These are phyloP conservation scores for Bauhinia variegata DNA, from an alignment of 306 rosid genomes.

Conservation along the genomic window DNA sequence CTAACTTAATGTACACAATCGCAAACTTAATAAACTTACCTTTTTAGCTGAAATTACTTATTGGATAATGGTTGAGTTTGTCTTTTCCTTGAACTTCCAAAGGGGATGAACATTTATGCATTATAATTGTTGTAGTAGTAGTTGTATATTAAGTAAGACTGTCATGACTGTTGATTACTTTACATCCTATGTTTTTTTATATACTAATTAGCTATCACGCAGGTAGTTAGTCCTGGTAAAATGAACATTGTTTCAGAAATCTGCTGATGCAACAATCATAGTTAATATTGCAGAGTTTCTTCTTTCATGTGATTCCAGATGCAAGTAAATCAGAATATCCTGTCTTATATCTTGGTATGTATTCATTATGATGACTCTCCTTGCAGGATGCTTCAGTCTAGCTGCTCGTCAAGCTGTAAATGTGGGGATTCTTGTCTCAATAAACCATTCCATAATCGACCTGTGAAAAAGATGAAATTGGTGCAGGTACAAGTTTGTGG, in stretches of 20 bases:
- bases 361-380: constrained; percentile 29
- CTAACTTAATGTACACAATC: not conserved
- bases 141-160: too few species aligned
- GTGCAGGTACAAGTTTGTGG: constrained; percentile 61
- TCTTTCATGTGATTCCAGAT: constrained; percentile 9
- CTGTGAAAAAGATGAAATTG: constrained; percentile 82
- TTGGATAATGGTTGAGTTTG: too few species aligned
- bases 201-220: not conserved
- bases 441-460: constrained; percentile 84
- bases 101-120: too few species aligned
- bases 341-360: constrained; percentile 24
- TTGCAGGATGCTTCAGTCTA: constrained; percentile 84
- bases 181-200: too few species aligned
- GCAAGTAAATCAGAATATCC: constrained; percentile 13
- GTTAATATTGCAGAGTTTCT: not conserved
- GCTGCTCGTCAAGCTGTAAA: constrained; percentile 94
- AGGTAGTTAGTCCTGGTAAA: constrained; percentile 15
- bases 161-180: too few species aligned
- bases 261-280: not conserved
- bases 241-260: constrained; percentile 13
- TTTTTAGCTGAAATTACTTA: too few species aligned
- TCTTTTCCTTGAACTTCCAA: too few species aligned
- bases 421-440: constrained; percentile 83
- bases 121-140: too few species aligned
- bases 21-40: too few species aligned